Base-by-base conservation (phyloP, 495 filamentous ascomycete species). In the Ascobolus immersus region DNA sequence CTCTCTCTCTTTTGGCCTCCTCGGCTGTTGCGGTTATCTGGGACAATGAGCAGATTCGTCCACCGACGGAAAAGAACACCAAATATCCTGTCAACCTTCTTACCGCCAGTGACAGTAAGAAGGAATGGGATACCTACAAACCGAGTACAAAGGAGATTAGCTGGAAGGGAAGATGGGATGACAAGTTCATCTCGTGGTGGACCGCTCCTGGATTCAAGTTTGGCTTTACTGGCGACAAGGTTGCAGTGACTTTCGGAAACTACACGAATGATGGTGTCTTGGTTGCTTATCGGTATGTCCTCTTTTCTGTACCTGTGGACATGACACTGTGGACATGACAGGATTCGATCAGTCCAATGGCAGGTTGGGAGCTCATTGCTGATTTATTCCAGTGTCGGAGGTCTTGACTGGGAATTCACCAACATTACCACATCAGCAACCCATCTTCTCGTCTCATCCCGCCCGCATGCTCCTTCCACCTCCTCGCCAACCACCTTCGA, bases 91-190 rank as follows among this genome's bases (percentile, higher is more conserved):
- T 25, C n/a, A 7, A 7, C 7, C n/a, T 25, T 7, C 22, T 25
- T 25, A n/a, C 7, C 22, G n/a, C n/a, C n/a, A n/a, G n/a, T n/a
- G n/a, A 25, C 22, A 7, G 7, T 7, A n/a, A 25, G 22, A n/a
- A 7, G n/a, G n/a, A 25, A n/a, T 25, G 22, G 22, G 55, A 38
- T 14, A 65, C 51, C 1, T 76, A 72, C 41, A 51, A 50, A 4
- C 55, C 65, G 1, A 57, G 66, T 47, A 58, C 62, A 0, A 44
- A 55, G 2, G 67, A 75, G 42, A 55, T 76, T n/a, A 64, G 66
- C 0, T 75, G 72, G 52, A 70, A 73, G 43, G 71, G 71, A 3
- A 57, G 70, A 28, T 75, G 70, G 71, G 69, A 75, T 51, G 65
- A 62, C 14, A 58, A 68, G 35, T 57, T 67, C 39, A 59, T 71